Base-by-base conservation (phyloP, 495 filamentous ascomycete genomes). In the Trichoderma reesei region DNA sequence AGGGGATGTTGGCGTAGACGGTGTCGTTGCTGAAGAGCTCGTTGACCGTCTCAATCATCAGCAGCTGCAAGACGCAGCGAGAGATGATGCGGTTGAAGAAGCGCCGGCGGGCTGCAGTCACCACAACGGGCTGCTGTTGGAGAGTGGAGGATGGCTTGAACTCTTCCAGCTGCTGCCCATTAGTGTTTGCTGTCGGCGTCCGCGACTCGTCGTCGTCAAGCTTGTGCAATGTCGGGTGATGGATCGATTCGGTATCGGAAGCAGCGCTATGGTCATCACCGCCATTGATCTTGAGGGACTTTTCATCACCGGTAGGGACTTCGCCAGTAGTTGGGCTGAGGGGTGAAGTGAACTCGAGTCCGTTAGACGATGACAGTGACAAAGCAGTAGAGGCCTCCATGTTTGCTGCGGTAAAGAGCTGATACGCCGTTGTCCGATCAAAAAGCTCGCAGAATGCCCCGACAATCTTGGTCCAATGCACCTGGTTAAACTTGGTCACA, bases 61-160 rank as follows among this genome's bases (percentile, higher is more conserved):
- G 86, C 4, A 99, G 81, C 72, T 98, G 95, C 14, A 99, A 80
- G 11, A 99, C 95, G 74, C 94, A 99, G 68, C 92, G 92, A n/a
- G 91, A 96, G 75, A 99, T 99, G 72, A 99, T 99, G 68, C 93
- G 89, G 74, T 98, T 99, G 82, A 99, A 99, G 76, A 96, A 96
- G 33, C 91, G 88, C n/a, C 95, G 86, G 34, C 95, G 87, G 1
- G 93, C 90, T 3, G 90, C 90, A 7, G 94, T 97, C 11, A 99
- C 91, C 2, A 92, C 88, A 38, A 96, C 82, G 0, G 94, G 91
- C 62, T 96, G 90, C 71, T 93, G 90, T 70, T 90, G 88, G 9
- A 92, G 79, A 6, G 79, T 78, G 54, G 83, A 83, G 65, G 83
- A 83, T 18, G 90, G 90, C 46, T 85, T 88, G 78, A 95, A 98